Evolutionary conservation across 2,329 filamentous ascomycete genomes (phyloP).

Genomic region (Pyricularia pennisetigena): DNA sequence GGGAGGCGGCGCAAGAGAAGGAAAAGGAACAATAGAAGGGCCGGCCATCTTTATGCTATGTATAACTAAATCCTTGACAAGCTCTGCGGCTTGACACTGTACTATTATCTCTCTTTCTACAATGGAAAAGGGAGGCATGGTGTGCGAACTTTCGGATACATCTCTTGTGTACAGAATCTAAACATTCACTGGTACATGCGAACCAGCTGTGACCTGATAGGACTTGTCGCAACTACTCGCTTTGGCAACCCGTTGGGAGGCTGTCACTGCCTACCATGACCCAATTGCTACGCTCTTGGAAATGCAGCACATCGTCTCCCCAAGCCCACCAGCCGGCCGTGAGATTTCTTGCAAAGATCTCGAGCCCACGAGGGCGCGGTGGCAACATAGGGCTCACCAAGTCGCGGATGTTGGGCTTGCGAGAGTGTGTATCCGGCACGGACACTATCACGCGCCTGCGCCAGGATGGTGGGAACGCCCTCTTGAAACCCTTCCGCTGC

Average conservation of each 20-base stretch:
- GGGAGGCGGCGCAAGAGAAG: constrained; percentile 8
- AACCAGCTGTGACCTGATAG: neutral
- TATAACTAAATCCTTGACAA: neutral
- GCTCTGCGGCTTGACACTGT: neutral
- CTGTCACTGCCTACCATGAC: neutral
- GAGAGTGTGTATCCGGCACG: constrained; percentile 67
- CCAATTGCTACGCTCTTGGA: constrained; percentile 52
- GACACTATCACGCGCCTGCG: constrained; percentile 50
- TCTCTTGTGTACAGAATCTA: neutral
- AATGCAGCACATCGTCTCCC: constrained; percentile 65
- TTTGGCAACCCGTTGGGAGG: neutral
- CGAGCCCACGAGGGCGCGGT: constrained; percentile 47
- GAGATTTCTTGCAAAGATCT: constrained; percentile 67
- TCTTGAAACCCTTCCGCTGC: constrained; percentile 24
- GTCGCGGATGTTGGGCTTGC: constrained; percentile 62
- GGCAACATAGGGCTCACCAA: constrained; percentile 48
- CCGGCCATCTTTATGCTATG: neutral
- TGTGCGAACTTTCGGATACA: neutral
- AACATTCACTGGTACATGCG: neutral
- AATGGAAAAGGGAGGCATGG: neutral
- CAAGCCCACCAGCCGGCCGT: constrained; percentile 71
- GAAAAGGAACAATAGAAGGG: neutral
- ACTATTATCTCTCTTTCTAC: neutral
- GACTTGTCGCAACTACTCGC: neutral
- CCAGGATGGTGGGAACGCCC: constrained; percentile 23